Base-by-base conservation (phyloP, 805 yeast species). In the Wickerhamiella lipophila region DNA sequence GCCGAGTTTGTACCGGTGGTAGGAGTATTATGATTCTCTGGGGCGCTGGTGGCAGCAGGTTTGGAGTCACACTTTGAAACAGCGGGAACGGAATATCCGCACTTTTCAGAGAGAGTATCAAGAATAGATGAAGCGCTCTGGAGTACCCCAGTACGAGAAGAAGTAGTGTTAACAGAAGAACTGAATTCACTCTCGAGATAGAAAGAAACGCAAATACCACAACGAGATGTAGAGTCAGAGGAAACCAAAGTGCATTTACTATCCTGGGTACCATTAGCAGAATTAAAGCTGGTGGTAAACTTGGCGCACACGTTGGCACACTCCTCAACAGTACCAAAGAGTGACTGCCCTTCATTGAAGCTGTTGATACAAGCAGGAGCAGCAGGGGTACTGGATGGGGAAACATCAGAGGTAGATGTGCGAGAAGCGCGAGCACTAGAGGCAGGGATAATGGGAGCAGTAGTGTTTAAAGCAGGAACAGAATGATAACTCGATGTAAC, bases 311-410 rank as follows among this genome's bases (percentile, higher is more conserved):
- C 23, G 8, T 21, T 13, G 38, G 25, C n/a, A 18, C 46, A 42
- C 16, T 21, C 38, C 16, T 25, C 16, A 9, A 18, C 9, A 6
- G 46, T 27, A 16, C 46, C 46, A 16, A 13, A 42, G 11, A 4
- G 7, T 21, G 25, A 7, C 46, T 42, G 18, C 5, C 46, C 46
- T 16, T 42, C 38, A 19, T 16, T 6, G 19, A 29, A 7, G 16
- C 18, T 19, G 22, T n/a, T 21, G 27, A 29, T 22, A 18, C 46
- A 42, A 12, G 44, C 30, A 16, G 51, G 11, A 12, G 27, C 27
- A 9, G 41, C 30, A 19, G 49, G 25, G 15, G 51, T 19, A n/a
- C 15, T 22, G 13, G n/a, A n/a, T n/a, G 51, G 13, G 15, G 39
- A 12, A 23, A 36, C 23, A 25, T 26, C 11, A 21, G 47, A 23